Conservation (phyloP, 305 asterid species). For the Rubia peregrina region DNA sequence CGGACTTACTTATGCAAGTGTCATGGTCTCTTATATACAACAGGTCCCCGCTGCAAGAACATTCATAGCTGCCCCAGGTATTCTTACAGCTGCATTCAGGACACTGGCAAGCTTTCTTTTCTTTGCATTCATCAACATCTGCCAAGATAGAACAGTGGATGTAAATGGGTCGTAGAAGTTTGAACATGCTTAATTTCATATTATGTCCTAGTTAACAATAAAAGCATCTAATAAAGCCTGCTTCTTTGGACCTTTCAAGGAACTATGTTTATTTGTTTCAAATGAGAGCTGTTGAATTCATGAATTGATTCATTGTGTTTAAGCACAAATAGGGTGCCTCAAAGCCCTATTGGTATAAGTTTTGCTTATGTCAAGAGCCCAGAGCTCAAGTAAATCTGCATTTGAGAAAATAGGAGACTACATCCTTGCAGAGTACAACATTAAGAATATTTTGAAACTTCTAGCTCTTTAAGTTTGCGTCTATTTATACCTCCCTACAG, state of each 20-base stretch:
- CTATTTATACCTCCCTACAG: neutral
- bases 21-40: constrained; percentile 85
- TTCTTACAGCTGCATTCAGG: constrained; percentile 88
- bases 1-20: constrained; percentile 84
- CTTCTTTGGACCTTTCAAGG: neutral
- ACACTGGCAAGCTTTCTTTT: constrained; percentile 89
- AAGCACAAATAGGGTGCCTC: neutral
- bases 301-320: neutral
- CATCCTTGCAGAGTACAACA: neutral
- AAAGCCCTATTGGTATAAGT: neutral
- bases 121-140: constrained; percentile 89
- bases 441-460: neutral
- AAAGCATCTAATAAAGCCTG: too few relatives aligned
- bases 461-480: neutral
- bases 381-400: neutral
- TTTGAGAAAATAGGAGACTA: neutral
- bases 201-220: neutral
- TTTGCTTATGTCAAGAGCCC: neutral
- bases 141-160: constrained; percentile 6
- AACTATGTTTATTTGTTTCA: neutral
- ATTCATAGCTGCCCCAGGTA: constrained; percentile 89
- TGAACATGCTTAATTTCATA: neutral
- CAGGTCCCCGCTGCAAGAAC: constrained; percentile 67
- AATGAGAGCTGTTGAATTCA: neutral
- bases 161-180: neutral